Conservation (phyloP, 176 grass and related monocot genomes). For the Lolium rigidum region DNA sequence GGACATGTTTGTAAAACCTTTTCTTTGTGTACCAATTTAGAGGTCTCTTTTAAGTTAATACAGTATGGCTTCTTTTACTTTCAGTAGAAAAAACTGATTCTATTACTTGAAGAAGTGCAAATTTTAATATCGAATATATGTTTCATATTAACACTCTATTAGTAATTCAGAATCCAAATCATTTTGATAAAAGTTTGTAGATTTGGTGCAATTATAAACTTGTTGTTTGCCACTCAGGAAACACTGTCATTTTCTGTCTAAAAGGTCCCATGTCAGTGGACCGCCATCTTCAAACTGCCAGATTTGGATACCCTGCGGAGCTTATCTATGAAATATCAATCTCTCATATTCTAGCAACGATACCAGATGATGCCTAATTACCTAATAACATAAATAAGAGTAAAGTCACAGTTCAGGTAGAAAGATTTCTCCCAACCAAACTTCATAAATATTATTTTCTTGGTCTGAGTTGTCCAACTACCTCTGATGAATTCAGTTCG, state of each 20-base stretch:
- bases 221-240: slow-evolving; percentile 26
- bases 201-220: not conserved
- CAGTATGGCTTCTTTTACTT: not conserved
- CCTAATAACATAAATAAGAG: slow-evolving; percentile 15
- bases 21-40: not conserved
- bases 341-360: slow-evolving; percentile 23
- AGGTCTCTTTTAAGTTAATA: not conserved
- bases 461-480: slow-evolving; percentile 11
- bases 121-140: not conserved
- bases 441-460: not conserved
- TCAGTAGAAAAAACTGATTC: not conserved
- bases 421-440: slow-evolving; percentile 22
- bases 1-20: not conserved
- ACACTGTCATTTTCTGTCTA: not conserved
- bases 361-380: slow-evolving; percentile 30
- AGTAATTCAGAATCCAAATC: not conserved
- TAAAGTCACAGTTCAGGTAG: slow-evolving; percentile 1
- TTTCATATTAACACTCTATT: not conserved
- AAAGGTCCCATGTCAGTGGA: not conserved
- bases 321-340: slow-evolving; percentile 22
- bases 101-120: not conserved
- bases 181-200: not conserved
- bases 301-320: not conserved
- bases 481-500: not conserved
- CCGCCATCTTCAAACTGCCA: slow-evolving; percentile 13